Evolutionary conservation across 345 rosid species (phyloP), one percentile per base, ranked within the genome.

Genomic region (Citrus hindsii): DNA sequence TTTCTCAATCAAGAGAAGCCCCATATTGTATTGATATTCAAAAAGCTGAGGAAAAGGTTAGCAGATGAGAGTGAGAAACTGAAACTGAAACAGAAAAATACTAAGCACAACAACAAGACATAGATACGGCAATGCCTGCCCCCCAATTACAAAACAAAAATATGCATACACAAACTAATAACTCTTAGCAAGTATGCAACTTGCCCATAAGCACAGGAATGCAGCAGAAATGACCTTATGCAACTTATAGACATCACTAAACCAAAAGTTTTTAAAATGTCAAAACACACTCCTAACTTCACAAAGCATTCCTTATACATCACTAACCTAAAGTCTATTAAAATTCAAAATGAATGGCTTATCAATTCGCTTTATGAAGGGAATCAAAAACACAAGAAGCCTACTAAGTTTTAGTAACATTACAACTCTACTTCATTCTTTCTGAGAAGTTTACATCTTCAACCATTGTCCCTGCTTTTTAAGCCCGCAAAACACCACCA

Each of bases 1-100:
- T 81, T 96, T 88, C 89, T 96, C 99, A 40, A 96, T 87, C 84
- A 96, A 85, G 72, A 96, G 94, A 80, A 96, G 93, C 40, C 98
- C 99, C 97, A 96, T 88, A 75, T 88, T 94, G 83, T 93, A 93
- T 71, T 95, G 99, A 81, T 95, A 95, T 16, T 94, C 97, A 58
- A 91, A 96, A 61, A 96, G 95, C 99, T 96, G 92, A 16, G 35
- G 76, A 33, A 79, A 42, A 74, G 37, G 77, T 10, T 53, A 73
- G 72, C 25, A 55, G 56, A 67, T 46, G 59, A 70, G 75, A 46
- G 28, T 14, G 28, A 37, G 18, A 16, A 46, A 19, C 73, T 48
- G 18, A 69, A 27, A 46, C 19, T 16, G 80, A 42, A 67, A 73
- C n/a, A 28, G 30, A n/a, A 28, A 65, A 79, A 79, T 32, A 78